Base-by-base conservation (phyloP, 2,329 filamentous ascomycete genomes). In the Ceratocystis lukuohia region DNA sequence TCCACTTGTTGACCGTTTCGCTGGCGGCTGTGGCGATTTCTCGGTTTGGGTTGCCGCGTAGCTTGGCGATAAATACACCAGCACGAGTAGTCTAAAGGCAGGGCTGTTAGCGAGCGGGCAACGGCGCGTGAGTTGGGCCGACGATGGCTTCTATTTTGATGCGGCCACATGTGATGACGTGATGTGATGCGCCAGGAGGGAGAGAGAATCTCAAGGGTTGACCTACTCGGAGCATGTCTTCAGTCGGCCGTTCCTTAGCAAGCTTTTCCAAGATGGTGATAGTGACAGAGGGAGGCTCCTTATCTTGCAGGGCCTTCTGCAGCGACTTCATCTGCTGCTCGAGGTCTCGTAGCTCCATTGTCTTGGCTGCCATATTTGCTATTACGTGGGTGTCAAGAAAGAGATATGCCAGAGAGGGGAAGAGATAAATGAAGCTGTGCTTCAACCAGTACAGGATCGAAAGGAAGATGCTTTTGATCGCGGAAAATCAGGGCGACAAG, bases 1-100 rank as follows among this genome's bases (percentile, higher is more conserved):
- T 89, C 91, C 91, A 96, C 75, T 92, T 95, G 69, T 82, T 83
- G 64, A 99, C 91, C 66, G 97, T 88, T 72, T 92, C 89, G 68
- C 83, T 81, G 2, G 94, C 91, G 56, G 89, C 80, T 64, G 84
- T 83, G 61, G 87, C 86, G 71, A 97, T 88, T 56, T 92, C 85
- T 75, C 89, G 91, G 79, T 95, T 88, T 67, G 85, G 76, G 75
- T 95, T 91, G 68, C 88, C 77, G 65, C 85, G 81, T 63, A 87
- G 84, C 74, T 91, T 93, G 75, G 92, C 93, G 69, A 97, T 89
- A 63, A 88, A 85, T 70, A 96, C 87, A 71, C 94, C 94, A 64
- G 96, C 93, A 71, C 88, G 89, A n/a, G 93, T 97, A 53, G 88
- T 81, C 85, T 88, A 46, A 61, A 48, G 28, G 28, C 56, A 59